Base-by-base conservation (phyloP, 108 stramenopile species). In the Cyclotella sp. region DNA sequence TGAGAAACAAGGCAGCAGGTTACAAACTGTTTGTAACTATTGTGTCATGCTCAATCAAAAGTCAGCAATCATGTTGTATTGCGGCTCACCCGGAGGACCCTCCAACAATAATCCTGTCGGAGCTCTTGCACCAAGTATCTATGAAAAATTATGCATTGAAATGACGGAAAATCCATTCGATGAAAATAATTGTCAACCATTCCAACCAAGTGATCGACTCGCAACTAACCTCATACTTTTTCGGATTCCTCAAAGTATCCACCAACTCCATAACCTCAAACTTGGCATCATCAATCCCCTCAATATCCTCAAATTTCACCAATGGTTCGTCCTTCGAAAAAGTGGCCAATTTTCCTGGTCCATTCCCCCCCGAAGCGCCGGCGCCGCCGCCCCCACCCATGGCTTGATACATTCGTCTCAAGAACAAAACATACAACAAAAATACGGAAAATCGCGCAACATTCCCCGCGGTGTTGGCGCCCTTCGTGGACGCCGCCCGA, bases 221-320 rank as follows among this genome's bases (percentile, higher is more conserved):
- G 3, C 41, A 43, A 44, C 63, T 63, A n/a, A 63, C 63, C 63
- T 90, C 88, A 65, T 93, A 95, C 71, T 95, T 95, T 42, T 84
- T 81, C 0, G 94, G 94, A 83, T 93, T 88, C 21, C 87, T 82
- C 47, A 95, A 77, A 8, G 92, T 87, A 68, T 95, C 92, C 3
- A 95, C 94, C 39, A 95, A 72, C 79, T 95, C 94, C 94, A 93
- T 92, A 47, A 95, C 92, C 76, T 95, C 94, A 45, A 81, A 77
- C 47, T 95, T 95, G 54, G 91, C 92, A 58, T 83, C 82, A 63
- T 92, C 90, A 68, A 93, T 92, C 9, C 94, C 94, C 75, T 95
- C 89, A 72, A 95, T 93, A 45, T 95, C 94, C 6, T 84, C 83
- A 76, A 95, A 95, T 12, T 76, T 78, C 9, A 91, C 91, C 64